phyloP scores from a whole-genome alignment of 176 grass and related monocot genomes.

The Thinopyrum elongatum region DNA sequence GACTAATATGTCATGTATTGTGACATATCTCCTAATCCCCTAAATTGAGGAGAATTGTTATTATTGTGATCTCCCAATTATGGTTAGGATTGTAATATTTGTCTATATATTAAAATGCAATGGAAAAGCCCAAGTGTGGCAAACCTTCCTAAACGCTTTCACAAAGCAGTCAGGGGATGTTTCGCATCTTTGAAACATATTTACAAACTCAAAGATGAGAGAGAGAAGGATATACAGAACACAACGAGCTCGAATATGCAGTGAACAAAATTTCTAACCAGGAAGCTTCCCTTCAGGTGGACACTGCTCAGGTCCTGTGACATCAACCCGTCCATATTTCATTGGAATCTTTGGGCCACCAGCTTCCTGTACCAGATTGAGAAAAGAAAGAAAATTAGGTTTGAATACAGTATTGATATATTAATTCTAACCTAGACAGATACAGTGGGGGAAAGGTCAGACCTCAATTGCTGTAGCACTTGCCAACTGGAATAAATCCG shows the following conservation, averaged over 20 bases:
- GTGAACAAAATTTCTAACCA: constrained; percentile 49
- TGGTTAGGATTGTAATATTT: no score
- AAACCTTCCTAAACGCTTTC: no score
- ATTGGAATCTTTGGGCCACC: constrained; percentile 91
- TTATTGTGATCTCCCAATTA: no score
- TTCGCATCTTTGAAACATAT: not conserved
- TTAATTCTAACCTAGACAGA: constrained; percentile 15
- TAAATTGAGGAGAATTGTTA: no score
- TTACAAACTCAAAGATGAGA: not conserved
- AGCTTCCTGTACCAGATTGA: constrained; percentile 63
- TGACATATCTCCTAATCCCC: no score
- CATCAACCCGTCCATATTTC: constrained; percentile 89
- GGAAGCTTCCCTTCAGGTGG: constrained; percentile 95
- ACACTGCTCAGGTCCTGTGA: constrained; percentile 90
- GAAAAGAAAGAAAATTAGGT: not conserved
- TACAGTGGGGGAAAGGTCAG: constrained; percentile 5
- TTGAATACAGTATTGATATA: not conserved
- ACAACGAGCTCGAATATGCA: not conserved
- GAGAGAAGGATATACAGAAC: not conserved
- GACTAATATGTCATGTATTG: no score
- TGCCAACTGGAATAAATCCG: constrained; percentile 94
- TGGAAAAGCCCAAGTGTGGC: no score
- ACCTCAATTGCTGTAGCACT: constrained; percentile 99
- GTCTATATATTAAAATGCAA: no score
- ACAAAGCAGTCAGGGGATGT: not conserved